phyloP scores from a whole-genome alignment of 805 yeast species.

The Wickerhamiella cacticola region DNA sequence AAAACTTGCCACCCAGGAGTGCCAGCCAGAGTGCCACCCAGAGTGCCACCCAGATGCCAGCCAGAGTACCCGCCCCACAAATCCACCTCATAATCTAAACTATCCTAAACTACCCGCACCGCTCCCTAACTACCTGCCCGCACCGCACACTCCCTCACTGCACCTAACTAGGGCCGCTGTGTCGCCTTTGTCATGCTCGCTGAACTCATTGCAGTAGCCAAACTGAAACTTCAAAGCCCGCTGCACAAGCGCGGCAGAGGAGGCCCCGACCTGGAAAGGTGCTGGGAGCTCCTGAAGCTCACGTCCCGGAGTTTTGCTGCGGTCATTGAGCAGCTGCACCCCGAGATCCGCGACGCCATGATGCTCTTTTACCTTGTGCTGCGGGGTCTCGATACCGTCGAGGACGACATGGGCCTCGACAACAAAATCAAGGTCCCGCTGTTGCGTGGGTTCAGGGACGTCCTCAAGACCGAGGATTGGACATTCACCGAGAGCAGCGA shows the following conservation, averaged over 20 bases:
- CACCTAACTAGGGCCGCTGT: too few species aligned
- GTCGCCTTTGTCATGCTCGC: slow-evolving; percentile 10
- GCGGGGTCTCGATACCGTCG: slow-evolving; percentile 89
- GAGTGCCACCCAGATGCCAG: too few species aligned
- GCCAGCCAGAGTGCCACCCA: too few species aligned
- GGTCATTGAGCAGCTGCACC: slow-evolving; percentile 81
- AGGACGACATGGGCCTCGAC: slow-evolving; percentile 85
- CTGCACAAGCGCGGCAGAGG: slow-evolving; percentile 38
- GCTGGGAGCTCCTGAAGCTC: slow-evolving; percentile 51
- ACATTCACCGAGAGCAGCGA: slow-evolving; percentile 60
- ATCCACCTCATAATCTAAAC: too few species aligned
- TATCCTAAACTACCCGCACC: too few species aligned
- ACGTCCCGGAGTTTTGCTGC: slow-evolving; percentile 93
- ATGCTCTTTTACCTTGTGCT: slow-evolving; percentile 76
- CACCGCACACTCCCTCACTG: too few species aligned
- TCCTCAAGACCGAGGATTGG: slow-evolving; percentile 60
- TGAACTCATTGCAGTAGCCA: slow-evolving; percentile 10
- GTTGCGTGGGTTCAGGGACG: slow-evolving; percentile 48
- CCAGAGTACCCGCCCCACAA: too few species aligned
- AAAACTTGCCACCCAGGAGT: too few species aligned
- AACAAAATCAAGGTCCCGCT: slow-evolving; percentile 61
- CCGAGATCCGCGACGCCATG: slow-evolving; percentile 67
- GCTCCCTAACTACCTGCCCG: too few species aligned
- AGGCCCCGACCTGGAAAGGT: slow-evolving; percentile 40
- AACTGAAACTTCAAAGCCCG: slow-evolving; percentile 26